phyloP scores from a whole-genome alignment of 306 rosid genomes.

The Medicago arabica region DNA sequence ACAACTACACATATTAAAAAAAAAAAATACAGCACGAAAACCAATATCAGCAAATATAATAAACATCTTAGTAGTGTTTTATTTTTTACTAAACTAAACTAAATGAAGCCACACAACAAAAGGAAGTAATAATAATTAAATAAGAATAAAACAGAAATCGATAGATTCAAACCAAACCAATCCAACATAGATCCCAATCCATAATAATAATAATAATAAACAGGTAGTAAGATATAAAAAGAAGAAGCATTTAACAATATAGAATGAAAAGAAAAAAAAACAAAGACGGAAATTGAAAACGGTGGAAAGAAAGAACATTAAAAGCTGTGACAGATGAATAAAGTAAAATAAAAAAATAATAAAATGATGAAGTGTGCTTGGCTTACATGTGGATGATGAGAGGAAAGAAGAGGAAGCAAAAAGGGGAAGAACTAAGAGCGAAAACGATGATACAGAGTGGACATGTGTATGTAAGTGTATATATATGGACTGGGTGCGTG shows the following conservation, averaged over 20 bases:
- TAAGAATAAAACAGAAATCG: slow-evolving; percentile 58
- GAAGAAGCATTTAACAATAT: slow-evolving; percentile 36
- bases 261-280: background rate
- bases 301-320: background rate
- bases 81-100: slow-evolving; percentile 1
- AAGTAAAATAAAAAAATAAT: too few species aligned
- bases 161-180: slow-evolving; percentile 66
- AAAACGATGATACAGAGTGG: background rate
- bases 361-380: background rate
- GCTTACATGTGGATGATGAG: background rate
- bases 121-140: slow-evolving; percentile 44
- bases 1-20: slow-evolving; percentile 6
- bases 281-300: slow-evolving; percentile 2
- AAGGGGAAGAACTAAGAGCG: background rate
- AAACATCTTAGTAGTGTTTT: slow-evolving; percentile 41
- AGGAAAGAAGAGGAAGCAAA: background rate
- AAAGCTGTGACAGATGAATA: background rate
- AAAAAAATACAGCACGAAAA: slow-evolving; percentile 44
- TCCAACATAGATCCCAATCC: slow-evolving; percentile 92
- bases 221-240: background rate
- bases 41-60: slow-evolving; percentile 64
- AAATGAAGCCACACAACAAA: slow-evolving; percentile 48
- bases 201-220: too few species aligned
- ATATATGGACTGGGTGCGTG: background rate
- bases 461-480: background rate